These are phyloP conservation scores for Glycine latifolia DNA, from an alignment of 306 rosid genomes.

Conservation along the genomic window DNA sequence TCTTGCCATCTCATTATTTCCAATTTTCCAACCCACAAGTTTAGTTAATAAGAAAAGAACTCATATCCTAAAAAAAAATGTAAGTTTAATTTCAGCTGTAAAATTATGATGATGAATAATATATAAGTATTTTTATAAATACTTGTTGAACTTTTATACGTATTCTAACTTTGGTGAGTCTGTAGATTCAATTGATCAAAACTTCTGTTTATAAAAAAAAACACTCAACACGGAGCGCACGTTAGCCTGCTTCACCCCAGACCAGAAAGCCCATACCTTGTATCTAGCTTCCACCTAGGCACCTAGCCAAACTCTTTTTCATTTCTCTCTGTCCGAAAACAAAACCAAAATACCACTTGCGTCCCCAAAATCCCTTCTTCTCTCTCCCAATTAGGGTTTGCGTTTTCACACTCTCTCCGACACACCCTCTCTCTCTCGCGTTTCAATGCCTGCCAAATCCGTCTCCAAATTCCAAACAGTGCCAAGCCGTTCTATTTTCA, in stretches of 20 bases:
- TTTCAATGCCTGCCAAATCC: constrained; percentile 77
- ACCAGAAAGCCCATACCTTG: constrained; percentile 43
- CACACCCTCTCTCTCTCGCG: not conserved
- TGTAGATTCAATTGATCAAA: too few relatives aligned
- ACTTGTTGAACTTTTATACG: too few relatives aligned
- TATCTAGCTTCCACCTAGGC: constrained; percentile 33
- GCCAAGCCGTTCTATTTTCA: constrained; percentile 54
- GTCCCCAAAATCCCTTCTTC: constrained; percentile 54
- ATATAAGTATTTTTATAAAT: too few relatives aligned
- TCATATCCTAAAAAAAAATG: too few relatives aligned
- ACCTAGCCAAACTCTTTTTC: constrained; percentile 57
- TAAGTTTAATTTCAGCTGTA: too few relatives aligned
- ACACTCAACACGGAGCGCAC: constrained; percentile 35
- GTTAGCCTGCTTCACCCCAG: constrained; percentile 56
- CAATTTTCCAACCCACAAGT: constrained; percentile 17
- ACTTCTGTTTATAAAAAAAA: too few relatives aligned
- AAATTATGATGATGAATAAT: too few relatives aligned
- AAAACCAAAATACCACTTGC: constrained; percentile 49
- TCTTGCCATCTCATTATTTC: not conserved
- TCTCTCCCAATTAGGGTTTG: constrained; percentile 54
- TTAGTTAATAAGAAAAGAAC: too few relatives aligned
- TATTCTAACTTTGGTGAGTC: too few relatives aligned
- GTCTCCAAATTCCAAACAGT: constrained; percentile 44
- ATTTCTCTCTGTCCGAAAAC: constrained; percentile 13
- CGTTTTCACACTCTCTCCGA: not conserved